Percentiles rank a stretch among this genome's conserved stretches.
Evolutionary conservation across 352 stramenopile species (phyloP).

Genomic region (Saprolegnia parasitica): DNA sequence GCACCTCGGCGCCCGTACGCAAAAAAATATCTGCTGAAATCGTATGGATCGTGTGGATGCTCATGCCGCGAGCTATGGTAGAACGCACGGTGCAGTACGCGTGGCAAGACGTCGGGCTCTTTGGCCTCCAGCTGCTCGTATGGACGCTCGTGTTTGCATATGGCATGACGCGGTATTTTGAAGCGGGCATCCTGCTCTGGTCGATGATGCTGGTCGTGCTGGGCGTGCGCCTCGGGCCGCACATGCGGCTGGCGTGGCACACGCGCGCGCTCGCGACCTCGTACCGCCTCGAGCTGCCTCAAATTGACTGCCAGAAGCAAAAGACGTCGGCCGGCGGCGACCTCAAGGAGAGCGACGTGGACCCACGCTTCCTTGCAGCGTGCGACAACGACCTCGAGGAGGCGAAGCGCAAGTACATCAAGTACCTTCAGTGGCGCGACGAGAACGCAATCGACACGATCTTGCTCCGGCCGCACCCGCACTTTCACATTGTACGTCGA

Average conservation of each 20-base stretch:
- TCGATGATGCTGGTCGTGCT: not conserved
- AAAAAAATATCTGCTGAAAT: not conserved
- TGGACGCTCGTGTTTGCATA: not conserved
- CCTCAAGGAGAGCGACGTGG: constrained; percentile 36
- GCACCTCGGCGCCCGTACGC: not conserved
- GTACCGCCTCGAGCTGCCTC: constrained; percentile 6
- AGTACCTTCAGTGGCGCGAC: constrained; percentile 60
- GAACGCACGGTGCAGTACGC: constrained; percentile 1
- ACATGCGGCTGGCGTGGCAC: not conserved
- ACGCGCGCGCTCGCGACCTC: constrained; percentile 10
- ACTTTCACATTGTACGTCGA: constrained; percentile 38
- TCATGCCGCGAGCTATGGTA: not conserved
- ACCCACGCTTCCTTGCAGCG: constrained; percentile 56
- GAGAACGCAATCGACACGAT: constrained; percentile 64
- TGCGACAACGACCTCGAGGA: constrained; percentile 67
- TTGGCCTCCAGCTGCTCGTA: constrained; percentile 1
- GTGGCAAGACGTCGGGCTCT: constrained; percentile 1
- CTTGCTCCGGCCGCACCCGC: constrained; percentile 46
- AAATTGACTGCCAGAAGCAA: constrained; percentile 29
- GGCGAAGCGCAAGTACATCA: constrained; percentile 54
- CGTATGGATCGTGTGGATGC: not conserved
- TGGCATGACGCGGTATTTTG: constrained; percentile 3
- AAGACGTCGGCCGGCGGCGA: constrained; percentile 33
- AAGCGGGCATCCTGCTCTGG: not conserved
- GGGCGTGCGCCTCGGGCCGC: not conserved